Conservation (phyloP, 2,329 filamentous ascomycete species). For the Colletotrichum karsti region DNA sequence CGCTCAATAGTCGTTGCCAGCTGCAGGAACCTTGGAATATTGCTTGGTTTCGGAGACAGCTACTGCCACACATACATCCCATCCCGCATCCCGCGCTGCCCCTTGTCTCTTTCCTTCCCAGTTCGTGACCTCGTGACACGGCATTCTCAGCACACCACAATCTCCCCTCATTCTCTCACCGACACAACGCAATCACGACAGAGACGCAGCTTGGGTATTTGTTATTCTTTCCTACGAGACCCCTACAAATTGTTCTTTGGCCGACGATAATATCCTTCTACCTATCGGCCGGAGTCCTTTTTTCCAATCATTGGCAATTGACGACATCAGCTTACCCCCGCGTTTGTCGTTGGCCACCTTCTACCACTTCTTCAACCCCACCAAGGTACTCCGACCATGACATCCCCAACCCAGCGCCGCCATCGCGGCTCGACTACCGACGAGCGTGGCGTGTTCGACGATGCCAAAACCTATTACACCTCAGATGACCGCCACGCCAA, state of each 20-base stretch:
- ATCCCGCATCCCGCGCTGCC: constrained; percentile 18
- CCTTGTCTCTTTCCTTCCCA: constrained; percentile 20
- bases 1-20: background rate
- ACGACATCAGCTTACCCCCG: background rate
- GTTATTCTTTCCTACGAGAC: background rate
- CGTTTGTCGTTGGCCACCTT: background rate
- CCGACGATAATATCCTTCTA: background rate
- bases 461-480: constrained; percentile 67
- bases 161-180: constrained; percentile 24
- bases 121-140: constrained; percentile 22
- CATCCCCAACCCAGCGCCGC: constrained; percentile 28
- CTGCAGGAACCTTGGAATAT: background rate
- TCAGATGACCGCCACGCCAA: constrained; percentile 62
- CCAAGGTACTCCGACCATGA: constrained; percentile 21
- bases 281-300: background rate
- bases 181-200: constrained; percentile 4
- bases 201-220: background rate
- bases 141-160: constrained; percentile 12
- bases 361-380: background rate
- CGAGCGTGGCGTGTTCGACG: constrained; percentile 56
- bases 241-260: background rate
- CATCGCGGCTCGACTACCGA: constrained; percentile 54
- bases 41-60: constrained; percentile 16
- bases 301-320: constrained; percentile 5
- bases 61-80: constrained; percentile 23